These are phyloP conservation scores for Escovopsis weberi DNA, from an alignment of 2,329 filamentous ascomycete genomes.

Conservation along the genomic window DNA sequence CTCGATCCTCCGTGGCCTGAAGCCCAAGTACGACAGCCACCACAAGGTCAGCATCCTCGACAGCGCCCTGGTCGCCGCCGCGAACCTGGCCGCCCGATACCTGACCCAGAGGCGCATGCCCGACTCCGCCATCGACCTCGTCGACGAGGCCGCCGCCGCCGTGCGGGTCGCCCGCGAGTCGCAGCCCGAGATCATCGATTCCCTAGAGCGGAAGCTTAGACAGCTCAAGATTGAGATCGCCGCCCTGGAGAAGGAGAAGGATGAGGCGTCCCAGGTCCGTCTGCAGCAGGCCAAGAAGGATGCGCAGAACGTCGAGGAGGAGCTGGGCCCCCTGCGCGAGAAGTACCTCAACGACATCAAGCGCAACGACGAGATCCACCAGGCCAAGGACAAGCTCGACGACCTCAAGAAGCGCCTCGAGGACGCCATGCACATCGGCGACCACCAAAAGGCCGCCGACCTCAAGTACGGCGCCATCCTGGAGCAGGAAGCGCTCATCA, in stretches of 20 bases:
- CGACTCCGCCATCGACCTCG: conserved; percentile 90
- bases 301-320: conserved; percentile 87
- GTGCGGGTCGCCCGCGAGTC: conserved; percentile 92
- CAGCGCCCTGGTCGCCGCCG: conserved; percentile 77
- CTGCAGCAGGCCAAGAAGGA: conserved; percentile 75
- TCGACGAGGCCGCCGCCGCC: conserved; percentile 94
- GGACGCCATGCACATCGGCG: conserved; percentile 76
- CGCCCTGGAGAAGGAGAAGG: conserved; percentile 83
- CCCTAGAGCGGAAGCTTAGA: conserved; percentile 73
- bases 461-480: conserved; percentile 96
- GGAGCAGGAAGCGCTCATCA: conserved; percentile 71
- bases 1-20: conserved; percentile 94
- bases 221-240: conserved; percentile 97
- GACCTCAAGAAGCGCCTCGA: conserved; percentile 82
- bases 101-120: conserved; percentile 81
- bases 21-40: conserved; percentile 96
- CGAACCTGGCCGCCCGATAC: conserved; percentile 86
- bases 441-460: conserved; percentile 79
- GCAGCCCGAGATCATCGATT: conserved; percentile 90
- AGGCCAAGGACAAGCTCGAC: conserved; percentile 90
- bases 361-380: conserved; percentile 81
- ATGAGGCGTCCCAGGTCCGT: conserved; percentile 77
- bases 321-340: conserved; percentile 78
- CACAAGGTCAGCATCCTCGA: conserved; percentile 96
- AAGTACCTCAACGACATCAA: conserved; percentile 92